Percentiles rank a stretch among this genome's conserved stretches.
phyloP scores from a whole-genome alignment of 371 early-diverging fungal species.

The Mortierella sp. region DNA sequence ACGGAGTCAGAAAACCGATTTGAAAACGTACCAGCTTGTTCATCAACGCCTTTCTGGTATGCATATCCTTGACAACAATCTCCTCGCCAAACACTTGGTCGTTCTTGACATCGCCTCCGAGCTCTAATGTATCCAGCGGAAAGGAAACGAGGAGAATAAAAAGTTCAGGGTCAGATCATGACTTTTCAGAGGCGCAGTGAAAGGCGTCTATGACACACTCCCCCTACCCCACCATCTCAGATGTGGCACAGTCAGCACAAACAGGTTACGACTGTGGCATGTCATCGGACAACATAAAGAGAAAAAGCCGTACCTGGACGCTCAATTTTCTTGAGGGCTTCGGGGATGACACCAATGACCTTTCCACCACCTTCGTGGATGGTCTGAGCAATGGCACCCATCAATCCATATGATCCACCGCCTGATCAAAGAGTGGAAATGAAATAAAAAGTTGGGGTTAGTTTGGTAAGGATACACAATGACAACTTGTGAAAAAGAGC shows the following conservation, averaged over 20 bases:
- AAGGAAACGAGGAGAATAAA: not conserved
- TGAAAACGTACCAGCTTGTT: conserved; percentile 63
- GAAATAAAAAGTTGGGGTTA: not conserved
- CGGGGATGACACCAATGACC: conserved; percentile 81
- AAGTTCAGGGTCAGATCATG: conserved; percentile 3
- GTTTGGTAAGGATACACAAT: not conserved
- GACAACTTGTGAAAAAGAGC: not conserved
- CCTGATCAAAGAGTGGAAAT: conserved; percentile 55
- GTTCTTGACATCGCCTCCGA: conserved; percentile 37
- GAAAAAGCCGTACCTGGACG: conserved; percentile 43
- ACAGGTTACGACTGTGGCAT: not conserved
- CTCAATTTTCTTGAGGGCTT: conserved; percentile 66
- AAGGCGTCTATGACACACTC: not conserved
- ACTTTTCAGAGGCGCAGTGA: not conserved
- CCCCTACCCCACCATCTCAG: not conserved
- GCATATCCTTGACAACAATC: conserved; percentile 86
- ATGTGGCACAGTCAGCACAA: not conserved
- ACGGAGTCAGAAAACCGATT: not conserved
- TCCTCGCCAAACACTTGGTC: conserved; percentile 68
- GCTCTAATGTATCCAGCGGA: conserved; percentile 17
- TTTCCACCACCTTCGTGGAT: conserved; percentile 69
- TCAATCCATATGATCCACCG: conserved; percentile 83
- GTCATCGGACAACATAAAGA: not conserved
- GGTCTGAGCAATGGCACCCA: conserved; percentile 84
- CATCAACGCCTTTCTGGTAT: conserved; percentile 85